Conservation (phyloP, 2,329 filamentous ascomycete genomes). For the Alternaria brassicicola region DNA sequence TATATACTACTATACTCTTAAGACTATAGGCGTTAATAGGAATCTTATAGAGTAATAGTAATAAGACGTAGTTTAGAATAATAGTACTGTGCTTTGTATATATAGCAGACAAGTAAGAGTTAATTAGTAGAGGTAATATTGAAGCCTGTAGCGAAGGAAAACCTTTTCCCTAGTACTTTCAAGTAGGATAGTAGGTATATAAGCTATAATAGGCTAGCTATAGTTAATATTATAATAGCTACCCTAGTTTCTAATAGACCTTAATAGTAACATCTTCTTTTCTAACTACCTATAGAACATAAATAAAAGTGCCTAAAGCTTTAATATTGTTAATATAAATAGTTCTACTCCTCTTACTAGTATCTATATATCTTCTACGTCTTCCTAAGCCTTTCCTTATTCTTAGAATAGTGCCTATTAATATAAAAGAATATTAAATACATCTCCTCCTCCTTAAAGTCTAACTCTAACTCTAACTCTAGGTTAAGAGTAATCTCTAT, state of each 20-base stretch:
- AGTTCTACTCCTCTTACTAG: background rate
- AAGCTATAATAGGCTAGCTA: background rate
- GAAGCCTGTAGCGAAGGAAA: background rate
- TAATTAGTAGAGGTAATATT: background rate
- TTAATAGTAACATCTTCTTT: background rate
- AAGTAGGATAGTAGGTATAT: background rate
- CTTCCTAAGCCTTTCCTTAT: background rate
- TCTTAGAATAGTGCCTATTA: background rate
- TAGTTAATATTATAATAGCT: background rate
- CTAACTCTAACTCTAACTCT: background rate
- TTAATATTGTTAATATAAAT: background rate
- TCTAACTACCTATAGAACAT: background rate
- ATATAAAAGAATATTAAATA: background rate
- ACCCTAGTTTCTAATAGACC: background rate
- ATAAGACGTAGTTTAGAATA: background rate
- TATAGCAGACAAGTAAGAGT: slow-evolving; percentile 1
- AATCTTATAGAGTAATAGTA: background rate
- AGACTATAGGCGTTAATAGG: background rate
- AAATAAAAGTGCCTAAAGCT: background rate
- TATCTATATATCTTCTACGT: background rate
- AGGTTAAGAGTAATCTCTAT: no score
- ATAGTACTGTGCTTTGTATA: slow-evolving; percentile 1
- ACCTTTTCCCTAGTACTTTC: background rate
- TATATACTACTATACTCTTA: background rate
- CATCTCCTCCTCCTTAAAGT: background rate